phyloP scores from a whole-genome alignment of 495 filamentous ascomycete species.

The Schizothecium vesticola region DNA sequence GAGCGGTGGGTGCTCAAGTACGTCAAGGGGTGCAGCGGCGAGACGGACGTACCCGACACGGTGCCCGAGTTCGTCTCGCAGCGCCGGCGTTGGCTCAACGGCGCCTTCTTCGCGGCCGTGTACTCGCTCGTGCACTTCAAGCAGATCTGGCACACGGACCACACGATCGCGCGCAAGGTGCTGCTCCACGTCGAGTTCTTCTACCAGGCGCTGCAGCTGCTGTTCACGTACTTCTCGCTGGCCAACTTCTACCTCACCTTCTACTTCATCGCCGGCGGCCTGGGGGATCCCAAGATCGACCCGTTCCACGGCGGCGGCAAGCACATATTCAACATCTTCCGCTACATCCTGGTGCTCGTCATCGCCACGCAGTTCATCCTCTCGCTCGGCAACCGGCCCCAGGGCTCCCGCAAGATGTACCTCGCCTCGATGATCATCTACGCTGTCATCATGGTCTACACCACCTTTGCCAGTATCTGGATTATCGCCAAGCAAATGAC shows the following conservation, averaged over 20 bases:
- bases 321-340: constrained; percentile 79
- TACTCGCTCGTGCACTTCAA: constrained; percentile 93
- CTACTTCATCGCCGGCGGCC: constrained; percentile 95
- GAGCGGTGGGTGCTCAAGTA: constrained; percentile 98
- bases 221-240: constrained; percentile 97
- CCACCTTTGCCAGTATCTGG: constrained; percentile 77
- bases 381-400: constrained; percentile 95
- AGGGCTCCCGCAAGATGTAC: constrained; percentile 93
- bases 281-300: constrained; percentile 73
- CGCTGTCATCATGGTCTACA: constrained; percentile 93
- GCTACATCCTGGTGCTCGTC: constrained; percentile 77
- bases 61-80: constrained; percentile 96
- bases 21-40: constrained; percentile 89
- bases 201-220: constrained; percentile 83
- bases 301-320: constrained; percentile 82
- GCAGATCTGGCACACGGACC: constrained; percentile 92
- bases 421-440: constrained; percentile 81
- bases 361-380: constrained; percentile 96
- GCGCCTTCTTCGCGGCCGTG: constrained; percentile 96
- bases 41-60: constrained; percentile 90
- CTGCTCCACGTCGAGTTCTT: constrained; percentile 93
- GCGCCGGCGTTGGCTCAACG: constrained; percentile 93
- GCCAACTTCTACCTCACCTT: constrained; percentile 99
- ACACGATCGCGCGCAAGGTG: constrained; percentile 81
- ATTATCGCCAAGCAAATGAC: constrained; percentile 74